Percentiles rank a stretch among this genome's conserved stretches.
These are phyloP conservation scores for Candida hungchunana DNA, from an alignment of 805 yeast genomes.

Conservation along the genomic window DNA sequence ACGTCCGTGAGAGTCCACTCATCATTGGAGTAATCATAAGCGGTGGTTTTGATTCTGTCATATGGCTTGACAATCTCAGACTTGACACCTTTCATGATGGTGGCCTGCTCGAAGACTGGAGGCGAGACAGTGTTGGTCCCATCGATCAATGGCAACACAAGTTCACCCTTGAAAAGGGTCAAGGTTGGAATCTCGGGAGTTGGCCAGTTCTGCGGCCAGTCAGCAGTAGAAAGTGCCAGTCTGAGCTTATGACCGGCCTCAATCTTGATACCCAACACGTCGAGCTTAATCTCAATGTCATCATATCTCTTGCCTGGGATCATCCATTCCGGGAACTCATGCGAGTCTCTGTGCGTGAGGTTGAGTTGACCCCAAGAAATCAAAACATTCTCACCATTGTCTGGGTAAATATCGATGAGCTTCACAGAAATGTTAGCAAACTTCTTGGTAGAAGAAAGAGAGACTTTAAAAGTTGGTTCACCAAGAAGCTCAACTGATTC, in stretches of 20 bases:
- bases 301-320: conserved; percentile 31
- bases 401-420: conserved; percentile 38
- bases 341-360: conserved; percentile 37
- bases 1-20: conserved; percentile 25
- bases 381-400: conserved; percentile 28
- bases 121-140: conserved; percentile 7
- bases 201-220: conserved; percentile 49
- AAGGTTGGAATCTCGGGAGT: conserved; percentile 37
- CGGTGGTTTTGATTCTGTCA: conserved; percentile 21
- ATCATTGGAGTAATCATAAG: conserved; percentile 19
- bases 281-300: conserved; percentile 32
- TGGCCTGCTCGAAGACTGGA: conserved; percentile 31
- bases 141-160: conserved; percentile 30
- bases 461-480: conserved; percentile 31
- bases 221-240: conserved; percentile 40
- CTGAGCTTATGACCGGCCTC: conserved; percentile 36
- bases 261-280: conserved; percentile 36
- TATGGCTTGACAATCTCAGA: conserved; percentile 20
- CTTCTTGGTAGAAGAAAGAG: conserved; percentile 33
- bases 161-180: conserved; percentile 29
- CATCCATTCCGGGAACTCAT: conserved; percentile 37
- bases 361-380: conserved; percentile 46
- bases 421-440: conserved; percentile 38
- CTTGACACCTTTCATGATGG: conserved; percentile 27
- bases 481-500: conserved; percentile 32